phyloP scores from a whole-genome alignment of 108 stramenopile species.

The Pseudonitzschia pungens region DNA sequence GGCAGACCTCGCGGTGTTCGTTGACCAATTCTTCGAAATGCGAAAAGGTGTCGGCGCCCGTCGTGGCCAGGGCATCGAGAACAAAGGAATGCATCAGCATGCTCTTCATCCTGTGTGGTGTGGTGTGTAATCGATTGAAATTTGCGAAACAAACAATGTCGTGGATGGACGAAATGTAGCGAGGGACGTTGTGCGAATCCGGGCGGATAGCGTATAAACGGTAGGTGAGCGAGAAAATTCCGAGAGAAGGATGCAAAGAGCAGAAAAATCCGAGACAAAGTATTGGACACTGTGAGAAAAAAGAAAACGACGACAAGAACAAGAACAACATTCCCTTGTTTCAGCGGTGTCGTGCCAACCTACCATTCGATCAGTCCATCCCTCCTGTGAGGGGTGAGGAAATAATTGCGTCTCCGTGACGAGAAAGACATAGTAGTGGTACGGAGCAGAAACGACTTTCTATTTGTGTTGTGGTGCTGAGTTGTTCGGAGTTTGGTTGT shows the following conservation, averaged over 20 bases:
- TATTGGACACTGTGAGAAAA: background rate
- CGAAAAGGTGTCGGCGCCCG: slow-evolving; percentile 80
- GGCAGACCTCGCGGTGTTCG: slow-evolving; percentile 62
- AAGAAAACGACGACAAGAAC: background rate
- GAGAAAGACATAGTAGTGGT: slow-evolving; percentile 72
- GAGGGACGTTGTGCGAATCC: background rate
- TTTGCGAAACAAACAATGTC: background rate
- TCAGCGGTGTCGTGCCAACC: too few species aligned
- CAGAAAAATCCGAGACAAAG: background rate
- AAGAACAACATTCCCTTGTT: background rate
- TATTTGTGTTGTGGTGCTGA: background rate
- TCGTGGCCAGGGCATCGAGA: slow-evolving; percentile 79
- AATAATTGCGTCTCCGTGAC: slow-evolving; percentile 84
- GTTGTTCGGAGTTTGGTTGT: background rate
- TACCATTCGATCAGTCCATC: slow-evolving; percentile 93
- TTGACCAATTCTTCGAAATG: slow-evolving; percentile 91
- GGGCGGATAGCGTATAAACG: too few species aligned
- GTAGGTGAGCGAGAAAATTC: too few species aligned
- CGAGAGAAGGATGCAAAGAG: background rate
- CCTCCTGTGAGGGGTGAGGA: slow-evolving; percentile 83
- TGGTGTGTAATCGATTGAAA: background rate
- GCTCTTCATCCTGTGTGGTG: slow-evolving; percentile 73
- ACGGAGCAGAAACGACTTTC: background rate
- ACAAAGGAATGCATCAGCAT: slow-evolving; percentile 92
- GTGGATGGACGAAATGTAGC: background rate